These are phyloP conservation scores for Solanum appendiculatum DNA, from an alignment of 257 asterid genomes.

Conservation along the genomic window DNA sequence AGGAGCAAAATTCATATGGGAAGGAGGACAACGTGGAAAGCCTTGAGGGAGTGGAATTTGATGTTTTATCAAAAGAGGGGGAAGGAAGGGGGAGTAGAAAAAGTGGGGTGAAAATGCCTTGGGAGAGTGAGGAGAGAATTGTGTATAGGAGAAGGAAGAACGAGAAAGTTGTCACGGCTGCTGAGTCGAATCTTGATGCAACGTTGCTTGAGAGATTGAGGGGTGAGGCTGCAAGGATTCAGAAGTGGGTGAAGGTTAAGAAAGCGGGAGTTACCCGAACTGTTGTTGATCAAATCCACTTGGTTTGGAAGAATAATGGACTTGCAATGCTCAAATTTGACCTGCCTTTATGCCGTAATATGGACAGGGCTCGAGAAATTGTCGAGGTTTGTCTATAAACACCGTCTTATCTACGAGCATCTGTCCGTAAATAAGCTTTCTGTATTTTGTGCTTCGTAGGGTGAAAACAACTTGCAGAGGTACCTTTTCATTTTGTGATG, in stretches of 20 bases:
- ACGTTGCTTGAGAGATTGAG: constrained; percentile 60
- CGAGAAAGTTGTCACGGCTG: constrained; percentile 36
- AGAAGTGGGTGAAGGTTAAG: constrained; percentile 83
- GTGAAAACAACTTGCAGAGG: neutral
- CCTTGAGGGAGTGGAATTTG: constrained; percentile 19
- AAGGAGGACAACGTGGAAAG: constrained; percentile 12
- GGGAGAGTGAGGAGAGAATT: constrained; percentile 56
- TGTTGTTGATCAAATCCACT: constrained; percentile 57
- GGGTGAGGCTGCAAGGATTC: constrained; percentile 51
- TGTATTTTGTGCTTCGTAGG: neutral
- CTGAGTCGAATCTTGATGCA: constrained; percentile 51
- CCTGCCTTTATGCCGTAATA: constrained; percentile 65
- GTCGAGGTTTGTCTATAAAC: constrained; percentile 42
- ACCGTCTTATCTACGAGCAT: neutral
- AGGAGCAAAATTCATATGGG: constrained; percentile 2
- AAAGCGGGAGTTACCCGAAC: constrained; percentile 82
- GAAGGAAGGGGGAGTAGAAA: constrained; percentile 29
- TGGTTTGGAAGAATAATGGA: constrained; percentile 58
- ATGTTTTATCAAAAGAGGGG: constrained; percentile 15
- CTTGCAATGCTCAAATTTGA: constrained; percentile 90
- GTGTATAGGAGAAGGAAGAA: constrained; percentile 28
- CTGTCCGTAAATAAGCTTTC: neutral
- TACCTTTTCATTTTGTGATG: neutral
- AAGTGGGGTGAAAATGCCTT: constrained; percentile 38
- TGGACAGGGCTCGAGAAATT: constrained; percentile 81